Evolutionary conservation across 495 filamentous ascomycete species (phyloP), one percentile per base, ranked within the genome.

Genomic region (Bathelium albidoporum): DNA sequence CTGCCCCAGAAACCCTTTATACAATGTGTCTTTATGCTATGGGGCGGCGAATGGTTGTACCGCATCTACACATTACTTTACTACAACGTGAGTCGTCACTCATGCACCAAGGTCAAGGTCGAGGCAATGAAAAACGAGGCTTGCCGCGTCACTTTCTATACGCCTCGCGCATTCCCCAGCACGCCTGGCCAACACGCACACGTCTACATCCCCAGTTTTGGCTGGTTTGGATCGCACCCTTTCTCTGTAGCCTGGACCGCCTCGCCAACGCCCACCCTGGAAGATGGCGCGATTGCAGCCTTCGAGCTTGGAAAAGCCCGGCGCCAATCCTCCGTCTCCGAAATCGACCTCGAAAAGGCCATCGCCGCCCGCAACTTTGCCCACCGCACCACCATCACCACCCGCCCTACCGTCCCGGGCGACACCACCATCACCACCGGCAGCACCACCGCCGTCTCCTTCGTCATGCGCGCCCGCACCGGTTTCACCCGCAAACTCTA

Each of bases 241-340:
- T 85, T 85, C 67, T 82, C 80, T 0, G 76, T 83, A 28, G 82
- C 82, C 5, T 85, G 82, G 82, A 73, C 72, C 32, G 69, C 49
- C 49, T 26, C 49, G 0, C 49, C 49, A 29, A 55, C 49, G 10
- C 49, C 49, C 49, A 1, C 49, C 49, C 11, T 7, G 22, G 7
- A 59, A 53, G 59, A 64, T 32, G 2, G 14, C 39, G 20, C 49
- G 5, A 5, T 55, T 24, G 24, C 49, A 3, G 20, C 49, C 49
- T 20, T 29, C 24, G 24, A 55, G 22, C 49, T 55, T 16, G 49
- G 29, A 9, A 55, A 29, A 55, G 49, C 32, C 44, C 16, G 18
- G 1, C 32, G 44, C 20, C 62, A 41, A 16, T 32, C 62, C 62
- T 39, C 29, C 65, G 14, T 28, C 60, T 10, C 34, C 2, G 65